A percentile compares a stretch with the other conserved stretches of the same genome.
Conservation (phyloP, 2,329 filamentous ascomycete species). For the Fusarium scirpi region DNA sequence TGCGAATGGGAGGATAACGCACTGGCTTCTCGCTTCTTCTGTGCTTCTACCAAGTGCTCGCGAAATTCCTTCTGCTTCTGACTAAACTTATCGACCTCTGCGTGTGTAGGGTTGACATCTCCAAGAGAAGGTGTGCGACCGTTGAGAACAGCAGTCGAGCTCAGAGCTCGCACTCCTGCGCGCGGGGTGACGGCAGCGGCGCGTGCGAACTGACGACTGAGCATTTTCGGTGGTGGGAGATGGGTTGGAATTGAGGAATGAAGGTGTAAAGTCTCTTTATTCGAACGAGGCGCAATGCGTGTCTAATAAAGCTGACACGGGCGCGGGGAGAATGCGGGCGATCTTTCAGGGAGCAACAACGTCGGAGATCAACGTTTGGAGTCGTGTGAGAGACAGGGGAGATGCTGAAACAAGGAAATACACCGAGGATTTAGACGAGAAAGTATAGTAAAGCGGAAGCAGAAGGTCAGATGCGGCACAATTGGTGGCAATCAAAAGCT, state of each 20-base stretch:
- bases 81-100: slow-evolving; percentile 81
- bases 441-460: slow-evolving; percentile 34
- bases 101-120: slow-evolving; percentile 77
- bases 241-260: slow-evolving; percentile 16
- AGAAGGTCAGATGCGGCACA: slow-evolving; percentile 45
- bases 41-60: slow-evolving; percentile 79
- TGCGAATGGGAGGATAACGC: slow-evolving; percentile 60
- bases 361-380: slow-evolving; percentile 39
- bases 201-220: slow-evolving; percentile 64
- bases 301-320: slow-evolving; percentile 36
- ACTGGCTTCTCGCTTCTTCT: slow-evolving; percentile 91
- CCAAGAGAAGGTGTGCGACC: slow-evolving; percentile 79
- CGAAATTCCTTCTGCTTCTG: slow-evolving; percentile 88
- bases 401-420: slow-evolving; percentile 36
- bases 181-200: slow-evolving; percentile 58
- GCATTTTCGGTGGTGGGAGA: slow-evolving; percentile 55
- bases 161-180: slow-evolving; percentile 67
- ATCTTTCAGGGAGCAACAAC: slow-evolving; percentile 33
- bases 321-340: slow-evolving; percentile 24
- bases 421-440: slow-evolving; percentile 32
- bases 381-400: slow-evolving; percentile 30
- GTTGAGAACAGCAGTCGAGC: slow-evolving; percentile 62
- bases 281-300: slow-evolving; percentile 28
- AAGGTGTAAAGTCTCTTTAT: slow-evolving; percentile 26
- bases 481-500: slow-evolving; percentile 40